These are phyloP conservation scores for Phaeosphaeria sp. DNA, from an alignment of 2,329 filamentous ascomycete genomes.

Conservation along the genomic window DNA sequence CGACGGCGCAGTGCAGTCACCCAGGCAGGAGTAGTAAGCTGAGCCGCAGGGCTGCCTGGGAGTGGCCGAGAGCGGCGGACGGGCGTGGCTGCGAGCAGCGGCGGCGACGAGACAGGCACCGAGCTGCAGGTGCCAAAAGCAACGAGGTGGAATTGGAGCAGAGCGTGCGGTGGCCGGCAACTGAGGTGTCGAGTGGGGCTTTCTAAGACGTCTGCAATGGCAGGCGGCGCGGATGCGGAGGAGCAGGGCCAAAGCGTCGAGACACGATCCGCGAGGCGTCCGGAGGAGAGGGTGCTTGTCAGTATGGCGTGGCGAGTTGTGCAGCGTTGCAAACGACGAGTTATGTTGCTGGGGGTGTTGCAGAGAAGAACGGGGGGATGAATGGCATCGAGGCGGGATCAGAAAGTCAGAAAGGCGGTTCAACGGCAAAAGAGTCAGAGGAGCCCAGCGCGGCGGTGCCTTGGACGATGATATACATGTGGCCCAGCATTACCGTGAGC, in stretches of 20 bases:
- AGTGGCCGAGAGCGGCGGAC: conserved; percentile 20
- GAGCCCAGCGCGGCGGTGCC: conserved; percentile 32
- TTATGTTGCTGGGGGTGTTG: conserved; percentile 10
- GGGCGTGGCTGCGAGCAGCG: conserved; percentile 26
- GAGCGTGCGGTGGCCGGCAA: conserved; percentile 26
- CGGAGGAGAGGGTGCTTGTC: conserved; percentile 15
- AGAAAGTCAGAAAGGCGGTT: conserved; percentile 9
- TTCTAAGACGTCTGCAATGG: conserved; percentile 40
- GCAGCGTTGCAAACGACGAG: conserved; percentile 32
- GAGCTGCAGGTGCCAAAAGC: conserved; percentile 31
- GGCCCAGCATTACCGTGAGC: conserved; percentile 24
- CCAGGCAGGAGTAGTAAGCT: conserved; percentile 35
- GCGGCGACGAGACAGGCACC: conserved; percentile 25
- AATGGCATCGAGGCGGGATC: conserved; percentile 11
- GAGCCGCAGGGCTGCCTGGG: conserved; percentile 33
- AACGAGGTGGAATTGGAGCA: conserved; percentile 26
- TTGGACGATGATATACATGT: conserved; percentile 34
- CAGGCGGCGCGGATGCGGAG: conserved; percentile 39
- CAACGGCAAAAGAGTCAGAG: too few relatives aligned
- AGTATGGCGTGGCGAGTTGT: conserved; percentile 18
- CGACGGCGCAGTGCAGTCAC: conserved; percentile 38
- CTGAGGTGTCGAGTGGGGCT: conserved; percentile 29
- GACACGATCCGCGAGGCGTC: conserved; percentile 42
- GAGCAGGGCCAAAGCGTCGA: conserved; percentile 44
- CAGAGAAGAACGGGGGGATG: conserved; percentile 9